These are phyloP conservation scores for Meyerozyma smithsonii DNA, from an alignment of 1,139 yeast genomes.

Conservation along the genomic window DNA sequence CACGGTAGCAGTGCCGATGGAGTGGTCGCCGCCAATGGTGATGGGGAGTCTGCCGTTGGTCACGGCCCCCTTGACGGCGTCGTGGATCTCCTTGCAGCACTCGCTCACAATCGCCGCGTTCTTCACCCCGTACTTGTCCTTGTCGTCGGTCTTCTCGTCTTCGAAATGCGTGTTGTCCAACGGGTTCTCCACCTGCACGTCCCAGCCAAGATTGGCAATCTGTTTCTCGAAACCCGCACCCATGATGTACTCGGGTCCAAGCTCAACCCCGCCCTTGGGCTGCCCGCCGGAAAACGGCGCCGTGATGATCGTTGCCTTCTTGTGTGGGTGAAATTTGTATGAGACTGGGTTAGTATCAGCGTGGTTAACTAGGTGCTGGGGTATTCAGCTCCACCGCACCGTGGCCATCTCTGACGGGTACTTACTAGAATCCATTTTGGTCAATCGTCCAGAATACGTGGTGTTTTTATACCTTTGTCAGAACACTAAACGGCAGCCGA, in stretches of 20 bases:
- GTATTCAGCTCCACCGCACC: too few relatives aligned
- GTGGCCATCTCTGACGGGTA: too few relatives aligned
- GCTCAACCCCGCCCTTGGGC: constrained; percentile 88
- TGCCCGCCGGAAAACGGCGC: constrained; percentile 99
- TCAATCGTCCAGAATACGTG: not conserved
- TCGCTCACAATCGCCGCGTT: constrained; percentile 75
- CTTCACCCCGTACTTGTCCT: constrained; percentile 57
- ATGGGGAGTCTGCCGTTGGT: constrained; percentile 60
- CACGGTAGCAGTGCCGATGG: constrained; percentile 91
- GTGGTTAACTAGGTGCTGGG: too few relatives aligned
- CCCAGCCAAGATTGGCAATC: constrained; percentile 70
- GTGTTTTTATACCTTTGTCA: not conserved
- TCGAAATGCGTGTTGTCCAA: constrained; percentile 47
- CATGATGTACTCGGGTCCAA: constrained; percentile 81
- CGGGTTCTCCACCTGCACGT: constrained; percentile 52
- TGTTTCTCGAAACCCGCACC: constrained; percentile 67
- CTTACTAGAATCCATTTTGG: not conserved
- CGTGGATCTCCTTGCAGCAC: constrained; percentile 61
- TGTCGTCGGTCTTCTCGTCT: constrained; percentile 31
- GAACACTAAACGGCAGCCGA: not conserved
- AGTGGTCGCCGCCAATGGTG: constrained; percentile 95
- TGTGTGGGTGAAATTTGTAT: constrained; percentile 51
- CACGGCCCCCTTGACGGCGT: constrained; percentile 51
- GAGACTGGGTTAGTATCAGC: constrained; percentile 9
- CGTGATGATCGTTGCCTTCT: constrained; percentile 58